These are phyloP conservation scores for Camellia oleifera DNA, from an alignment of 179 eudicot species.

Conservation along the genomic window DNA sequence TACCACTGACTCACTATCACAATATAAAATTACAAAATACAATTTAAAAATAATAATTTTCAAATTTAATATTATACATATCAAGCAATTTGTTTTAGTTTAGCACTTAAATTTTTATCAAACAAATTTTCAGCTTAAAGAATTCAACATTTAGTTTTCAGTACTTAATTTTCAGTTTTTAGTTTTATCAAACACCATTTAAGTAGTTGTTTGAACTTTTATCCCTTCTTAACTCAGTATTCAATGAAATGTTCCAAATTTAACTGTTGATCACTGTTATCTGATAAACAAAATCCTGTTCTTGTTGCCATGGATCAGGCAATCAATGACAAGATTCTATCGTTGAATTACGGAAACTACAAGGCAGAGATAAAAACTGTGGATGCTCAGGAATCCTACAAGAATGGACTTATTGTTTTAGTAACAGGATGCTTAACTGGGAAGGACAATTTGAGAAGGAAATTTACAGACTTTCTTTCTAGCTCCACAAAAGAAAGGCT, in stretches of 20 bases:
- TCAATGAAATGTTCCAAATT: not conserved
- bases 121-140: too few relatives aligned
- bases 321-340: slow-evolving; percentile 63
- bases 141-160: too few relatives aligned
- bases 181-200: too few relatives aligned
- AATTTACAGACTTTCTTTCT: slow-evolving; percentile 70
- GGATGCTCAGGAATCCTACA: slow-evolving; percentile 69
- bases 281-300: slow-evolving; percentile 12
- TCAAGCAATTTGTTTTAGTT: too few relatives aligned
- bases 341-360: slow-evolving; percentile 53
- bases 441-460: slow-evolving; percentile 44
- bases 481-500: slow-evolving; percentile 84
- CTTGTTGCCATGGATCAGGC: slow-evolving; percentile 41
- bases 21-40: too few relatives aligned
- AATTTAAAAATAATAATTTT: too few relatives aligned
- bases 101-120: too few relatives aligned
- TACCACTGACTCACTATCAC: too few relatives aligned
- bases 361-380: slow-evolving; percentile 73
- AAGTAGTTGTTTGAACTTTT: not conserved
- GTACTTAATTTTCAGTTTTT: too few relatives aligned
- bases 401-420: slow-evolving; percentile 60
- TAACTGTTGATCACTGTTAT: slow-evolving; percentile 4
- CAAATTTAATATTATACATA: too few relatives aligned
- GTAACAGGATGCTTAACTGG: slow-evolving; percentile 81
- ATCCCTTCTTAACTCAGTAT: not conserved